Conservation (phyloP, 352 stramenopile species). For the Phytophthora brassicae region DNA sequence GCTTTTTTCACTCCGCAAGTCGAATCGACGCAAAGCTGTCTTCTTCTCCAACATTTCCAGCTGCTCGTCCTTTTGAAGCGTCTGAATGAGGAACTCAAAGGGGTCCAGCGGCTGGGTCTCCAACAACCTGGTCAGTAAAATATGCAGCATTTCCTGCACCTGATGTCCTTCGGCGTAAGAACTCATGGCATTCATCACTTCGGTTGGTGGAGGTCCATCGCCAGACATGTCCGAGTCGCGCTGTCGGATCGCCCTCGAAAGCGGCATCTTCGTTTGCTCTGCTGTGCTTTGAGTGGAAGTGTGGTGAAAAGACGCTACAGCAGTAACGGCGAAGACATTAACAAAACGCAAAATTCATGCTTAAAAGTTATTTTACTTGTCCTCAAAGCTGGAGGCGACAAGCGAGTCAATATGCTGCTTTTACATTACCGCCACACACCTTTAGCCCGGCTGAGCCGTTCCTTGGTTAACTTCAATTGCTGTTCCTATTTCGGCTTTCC, state of each 20-base stretch:
- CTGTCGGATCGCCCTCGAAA: conserved; percentile 38
- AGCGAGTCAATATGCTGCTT: too few relatives aligned
- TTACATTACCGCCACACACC: too few relatives aligned
- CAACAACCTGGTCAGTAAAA: conserved; percentile 59
- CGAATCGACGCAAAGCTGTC: conserved; percentile 45
- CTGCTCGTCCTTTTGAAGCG: conserved; percentile 48
- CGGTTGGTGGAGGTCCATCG: conserved; percentile 20
- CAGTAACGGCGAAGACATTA: conserved; percentile 7
- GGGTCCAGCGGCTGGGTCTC: conserved; percentile 67
- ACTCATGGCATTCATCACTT: conserved; percentile 60
- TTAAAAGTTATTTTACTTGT: too few relatives aligned
- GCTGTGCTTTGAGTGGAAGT: neutral
- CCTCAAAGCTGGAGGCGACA: too few relatives aligned
- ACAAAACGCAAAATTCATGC: neutral
- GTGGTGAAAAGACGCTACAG: conserved; percentile 9
- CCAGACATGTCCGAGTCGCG: conserved; percentile 18
- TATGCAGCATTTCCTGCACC: conserved; percentile 61
- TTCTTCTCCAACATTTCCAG: conserved; percentile 58
- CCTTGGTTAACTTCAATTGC: conserved; percentile 9
- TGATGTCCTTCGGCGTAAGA: conserved; percentile 62
- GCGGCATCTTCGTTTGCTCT: conserved; percentile 20
- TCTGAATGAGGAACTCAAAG: conserved; percentile 66
- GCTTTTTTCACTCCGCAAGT: conserved; percentile 61
- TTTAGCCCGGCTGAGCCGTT: too few relatives aligned
- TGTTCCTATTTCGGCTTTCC: conserved; percentile 16